Conservation (phyloP, 2,329 filamentous ascomycete genomes). For the Ophiosphaerella narmari region DNA sequence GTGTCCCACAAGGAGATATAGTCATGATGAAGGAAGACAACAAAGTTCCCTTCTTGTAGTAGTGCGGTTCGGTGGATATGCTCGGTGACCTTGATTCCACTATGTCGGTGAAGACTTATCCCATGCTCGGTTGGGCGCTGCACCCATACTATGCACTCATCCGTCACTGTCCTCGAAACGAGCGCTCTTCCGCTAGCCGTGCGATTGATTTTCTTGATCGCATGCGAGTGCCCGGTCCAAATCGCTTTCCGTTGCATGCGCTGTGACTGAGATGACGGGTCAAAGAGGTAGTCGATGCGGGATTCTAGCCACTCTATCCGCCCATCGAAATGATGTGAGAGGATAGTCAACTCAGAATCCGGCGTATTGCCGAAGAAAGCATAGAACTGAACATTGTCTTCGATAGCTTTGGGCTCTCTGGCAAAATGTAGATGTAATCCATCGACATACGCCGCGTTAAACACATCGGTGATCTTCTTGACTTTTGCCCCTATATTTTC, state of each 20-base stretch:
- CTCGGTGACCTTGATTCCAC: slow-evolving; percentile 67
- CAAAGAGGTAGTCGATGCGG: slow-evolving; percentile 78
- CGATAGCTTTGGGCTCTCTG: slow-evolving; percentile 31
- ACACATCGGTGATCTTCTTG: slow-evolving; percentile 70
- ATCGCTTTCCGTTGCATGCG: slow-evolving; percentile 67
- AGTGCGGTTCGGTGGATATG: slow-evolving; percentile 82
- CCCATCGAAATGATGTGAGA: slow-evolving; percentile 85
- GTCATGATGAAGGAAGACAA: slow-evolving; percentile 77
- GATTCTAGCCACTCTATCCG: slow-evolving; percentile 81
- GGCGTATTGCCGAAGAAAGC: slow-evolving; percentile 69
- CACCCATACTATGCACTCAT: slow-evolving; percentile 83
- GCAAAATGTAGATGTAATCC: slow-evolving; percentile 53
- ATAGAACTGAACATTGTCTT: slow-evolving; percentile 70
- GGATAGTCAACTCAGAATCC: slow-evolving; percentile 69
- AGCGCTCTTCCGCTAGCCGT: slow-evolving; percentile 81
- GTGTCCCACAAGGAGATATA: slow-evolving; percentile 81
- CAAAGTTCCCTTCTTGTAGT: slow-evolving; percentile 74
- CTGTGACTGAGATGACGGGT: slow-evolving; percentile 63
- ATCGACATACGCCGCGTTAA: slow-evolving; percentile 82
- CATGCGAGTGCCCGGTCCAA: slow-evolving; percentile 83
- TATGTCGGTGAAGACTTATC: slow-evolving; percentile 67
- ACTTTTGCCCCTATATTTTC: slow-evolving; percentile 80
- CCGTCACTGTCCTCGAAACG: slow-evolving; percentile 77
- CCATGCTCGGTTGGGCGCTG: slow-evolving; percentile 60
- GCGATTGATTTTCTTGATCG: slow-evolving; percentile 84